A percentile compares a stretch with the other conserved stretches of the same genome.
Evolutionary conservation across 139 green algal species (phyloP).

Genomic region (Haematococcus sp.): DNA sequence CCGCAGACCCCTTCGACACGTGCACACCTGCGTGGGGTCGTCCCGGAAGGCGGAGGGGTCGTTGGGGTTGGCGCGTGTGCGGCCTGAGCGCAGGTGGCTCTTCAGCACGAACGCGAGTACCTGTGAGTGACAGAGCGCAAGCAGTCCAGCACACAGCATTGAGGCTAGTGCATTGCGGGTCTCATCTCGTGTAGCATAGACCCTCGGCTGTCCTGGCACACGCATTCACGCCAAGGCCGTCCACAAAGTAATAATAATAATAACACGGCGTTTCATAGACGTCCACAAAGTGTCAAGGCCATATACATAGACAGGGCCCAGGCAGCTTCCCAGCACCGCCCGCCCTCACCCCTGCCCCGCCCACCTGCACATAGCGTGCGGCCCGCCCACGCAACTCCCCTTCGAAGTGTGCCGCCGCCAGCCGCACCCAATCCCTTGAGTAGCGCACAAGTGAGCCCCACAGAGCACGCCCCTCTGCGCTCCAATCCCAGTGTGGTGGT

Average conservation of each 20-base stretch:
- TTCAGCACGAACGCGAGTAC: conserved; percentile 11
- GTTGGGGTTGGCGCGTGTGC: background rate
- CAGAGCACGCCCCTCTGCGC: conserved; percentile 2
- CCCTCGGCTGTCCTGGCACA: too few species aligned
- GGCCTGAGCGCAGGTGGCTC: background rate
- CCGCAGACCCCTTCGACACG: too few species aligned
- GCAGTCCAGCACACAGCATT: too few species aligned
- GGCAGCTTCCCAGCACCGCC: background rate
- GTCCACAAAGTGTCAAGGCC: too few species aligned
- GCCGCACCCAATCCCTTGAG: background rate
- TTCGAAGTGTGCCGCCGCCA: background rate
- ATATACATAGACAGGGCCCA: too few species aligned
- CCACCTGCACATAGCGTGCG: conserved; percentile 7
- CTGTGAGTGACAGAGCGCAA: background rate
- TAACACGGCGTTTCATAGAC: too few species aligned
- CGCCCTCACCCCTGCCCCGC: background rate
- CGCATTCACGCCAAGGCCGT: too few species aligned
- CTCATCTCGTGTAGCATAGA: too few species aligned
- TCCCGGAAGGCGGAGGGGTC: conserved; percentile 8
- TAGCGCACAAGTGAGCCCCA: conserved; percentile 1
- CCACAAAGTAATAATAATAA: too few species aligned
- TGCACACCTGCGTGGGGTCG: conserved; percentile 2
- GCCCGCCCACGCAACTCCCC: background rate
- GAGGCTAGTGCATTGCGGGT: too few species aligned
- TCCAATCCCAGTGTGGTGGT: too few species aligned